Percentiles rank a stretch among this genome's conserved stretches.
phyloP scores from a whole-genome alignment of 2,329 filamentous ascomycete genomes.

The Acarospora socialis region DNA sequence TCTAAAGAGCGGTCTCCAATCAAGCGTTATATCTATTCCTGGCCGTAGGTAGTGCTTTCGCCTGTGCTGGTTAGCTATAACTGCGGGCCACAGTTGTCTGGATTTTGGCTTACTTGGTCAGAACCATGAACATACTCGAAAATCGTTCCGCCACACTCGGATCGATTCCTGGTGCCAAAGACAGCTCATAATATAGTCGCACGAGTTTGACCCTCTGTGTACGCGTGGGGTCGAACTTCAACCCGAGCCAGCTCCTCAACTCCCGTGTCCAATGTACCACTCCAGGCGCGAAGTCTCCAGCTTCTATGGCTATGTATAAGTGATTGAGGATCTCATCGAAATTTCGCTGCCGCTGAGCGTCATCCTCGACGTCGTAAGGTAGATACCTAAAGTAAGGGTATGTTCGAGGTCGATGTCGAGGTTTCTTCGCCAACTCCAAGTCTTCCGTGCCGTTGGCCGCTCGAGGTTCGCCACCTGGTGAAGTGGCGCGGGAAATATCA shows the following conservation, averaged over 20 bases:
- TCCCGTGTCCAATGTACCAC: slow-evolving; percentile 96
- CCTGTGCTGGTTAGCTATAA: slow-evolving; percentile 33
- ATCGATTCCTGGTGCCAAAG: slow-evolving; percentile 80
- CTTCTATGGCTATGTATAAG: slow-evolving; percentile 79
- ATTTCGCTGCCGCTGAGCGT: slow-evolving; percentile 60
- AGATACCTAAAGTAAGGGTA: slow-evolving; percentile 87
- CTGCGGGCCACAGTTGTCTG: neutral
- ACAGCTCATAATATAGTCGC: slow-evolving; percentile 85
- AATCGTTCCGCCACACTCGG: slow-evolving; percentile 73
- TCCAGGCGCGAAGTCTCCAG: slow-evolving; percentile 86
- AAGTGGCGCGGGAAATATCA: slow-evolving; percentile 72
- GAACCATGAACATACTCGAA: slow-evolving; percentile 84
- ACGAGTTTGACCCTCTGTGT: slow-evolving; percentile 71
- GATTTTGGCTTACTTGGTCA: slow-evolving; percentile 62
- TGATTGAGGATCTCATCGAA: slow-evolving; percentile 82
- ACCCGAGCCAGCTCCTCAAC: slow-evolving; percentile 81
- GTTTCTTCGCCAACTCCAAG: slow-evolving; percentile 39
- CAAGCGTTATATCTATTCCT: slow-evolving; percentile 73
- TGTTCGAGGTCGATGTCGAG: slow-evolving; percentile 65
- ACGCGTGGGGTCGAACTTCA: slow-evolving; percentile 93
- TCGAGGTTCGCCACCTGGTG: slow-evolving; percentile 47
- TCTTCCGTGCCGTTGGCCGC: slow-evolving; percentile 34
- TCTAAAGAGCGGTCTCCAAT: slow-evolving; percentile 87
- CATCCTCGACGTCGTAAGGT: slow-evolving; percentile 76
- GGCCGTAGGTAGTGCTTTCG: slow-evolving; percentile 93